Percentiles rank a stretch among this genome's conserved stretches.
These are phyloP conservation scores for Knoxia roxburghii DNA, from an alignment of 257 asterid species.

Conservation along the genomic window DNA sequence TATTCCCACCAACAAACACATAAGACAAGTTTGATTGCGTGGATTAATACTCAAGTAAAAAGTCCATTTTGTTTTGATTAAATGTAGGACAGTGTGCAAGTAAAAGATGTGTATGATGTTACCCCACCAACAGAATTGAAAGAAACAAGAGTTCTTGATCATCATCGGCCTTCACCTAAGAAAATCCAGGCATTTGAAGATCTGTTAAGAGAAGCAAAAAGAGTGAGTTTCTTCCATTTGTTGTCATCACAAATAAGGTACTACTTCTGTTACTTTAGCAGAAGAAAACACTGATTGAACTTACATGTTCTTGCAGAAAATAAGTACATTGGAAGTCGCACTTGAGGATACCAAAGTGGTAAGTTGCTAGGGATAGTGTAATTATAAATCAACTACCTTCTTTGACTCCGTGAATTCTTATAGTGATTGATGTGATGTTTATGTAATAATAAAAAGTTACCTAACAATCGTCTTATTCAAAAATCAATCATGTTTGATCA, in stretches of 20 bases:
- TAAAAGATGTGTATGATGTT: constrained; percentile 24
- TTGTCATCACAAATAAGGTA: not conserved
- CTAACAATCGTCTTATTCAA: no score
- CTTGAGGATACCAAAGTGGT: constrained; percentile 59
- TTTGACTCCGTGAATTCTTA: no score
- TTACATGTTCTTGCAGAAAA: constrained; percentile 41
- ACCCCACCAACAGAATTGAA: constrained; percentile 14
- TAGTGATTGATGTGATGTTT: no score
- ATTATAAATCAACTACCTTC: not conserved
- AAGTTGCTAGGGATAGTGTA: constrained; percentile 13
- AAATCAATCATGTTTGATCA: no score
- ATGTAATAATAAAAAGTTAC: no score
- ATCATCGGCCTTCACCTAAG: constrained; percentile 20
- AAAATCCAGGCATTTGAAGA: constrained; percentile 44
- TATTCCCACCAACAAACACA: no score
- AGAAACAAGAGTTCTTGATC: constrained; percentile 13
- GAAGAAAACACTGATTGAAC: not conserved
- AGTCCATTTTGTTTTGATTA: not conserved
- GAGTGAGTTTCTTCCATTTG: constrained; percentile 29
- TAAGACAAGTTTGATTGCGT: no score
- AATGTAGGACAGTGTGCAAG: constrained; percentile 28
- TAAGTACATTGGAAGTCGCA: constrained; percentile 49
- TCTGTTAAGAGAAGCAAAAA: constrained; percentile 37
- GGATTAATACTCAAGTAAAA: not conserved
- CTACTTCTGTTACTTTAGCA: not conserved